phyloP scores from a whole-genome alignment of 768 basidiomycete species.

The Tylopilus rubrobrunneus region DNA sequence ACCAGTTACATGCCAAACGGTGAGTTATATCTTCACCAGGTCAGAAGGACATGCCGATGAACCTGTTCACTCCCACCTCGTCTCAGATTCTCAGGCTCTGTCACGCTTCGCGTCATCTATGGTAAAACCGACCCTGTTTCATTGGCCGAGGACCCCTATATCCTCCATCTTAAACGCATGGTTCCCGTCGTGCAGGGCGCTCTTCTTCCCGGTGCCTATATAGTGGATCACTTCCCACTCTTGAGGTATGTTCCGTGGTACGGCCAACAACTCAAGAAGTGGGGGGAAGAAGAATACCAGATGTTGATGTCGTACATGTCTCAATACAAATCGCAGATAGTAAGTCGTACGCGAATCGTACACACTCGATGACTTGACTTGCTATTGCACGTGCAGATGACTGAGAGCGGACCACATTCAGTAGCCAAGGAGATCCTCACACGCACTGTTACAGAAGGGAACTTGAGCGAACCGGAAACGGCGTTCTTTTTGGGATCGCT shows the following conservation, averaged over 20 bases:
- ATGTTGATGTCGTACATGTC: slow-evolving; percentile 47
- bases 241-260: slow-evolving; percentile 57
- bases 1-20: slow-evolving; percentile 25
- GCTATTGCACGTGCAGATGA: slow-evolving; percentile 1
- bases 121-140: slow-evolving; percentile 23
- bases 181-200: slow-evolving; percentile 29
- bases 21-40: slow-evolving; percentile 29
- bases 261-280: slow-evolving; percentile 48
- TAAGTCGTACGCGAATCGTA: slow-evolving; percentile 10
- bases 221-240: slow-evolving; percentile 35
- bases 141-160: slow-evolving; percentile 15
- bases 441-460: slow-evolving; percentile 41
- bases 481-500: slow-evolving; percentile 59
- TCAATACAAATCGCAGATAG: slow-evolving; percentile 43
- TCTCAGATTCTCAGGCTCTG: slow-evolving; percentile 25
- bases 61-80: neutral
- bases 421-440: slow-evolving; percentile 55
- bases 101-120: slow-evolving; percentile 27
- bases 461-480: slow-evolving; percentile 47
- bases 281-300: slow-evolving; percentile 49
- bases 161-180: slow-evolving; percentile 28
- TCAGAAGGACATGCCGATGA: neutral
- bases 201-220: slow-evolving; percentile 31
- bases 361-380: neutral
- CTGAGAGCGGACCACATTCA: slow-evolving; percentile 19